A percentile compares a stretch with the other conserved stretches of the same genome.
phyloP scores from a whole-genome alignment of 371 early-diverging fungal species.

The Mortierella sp. region DNA sequence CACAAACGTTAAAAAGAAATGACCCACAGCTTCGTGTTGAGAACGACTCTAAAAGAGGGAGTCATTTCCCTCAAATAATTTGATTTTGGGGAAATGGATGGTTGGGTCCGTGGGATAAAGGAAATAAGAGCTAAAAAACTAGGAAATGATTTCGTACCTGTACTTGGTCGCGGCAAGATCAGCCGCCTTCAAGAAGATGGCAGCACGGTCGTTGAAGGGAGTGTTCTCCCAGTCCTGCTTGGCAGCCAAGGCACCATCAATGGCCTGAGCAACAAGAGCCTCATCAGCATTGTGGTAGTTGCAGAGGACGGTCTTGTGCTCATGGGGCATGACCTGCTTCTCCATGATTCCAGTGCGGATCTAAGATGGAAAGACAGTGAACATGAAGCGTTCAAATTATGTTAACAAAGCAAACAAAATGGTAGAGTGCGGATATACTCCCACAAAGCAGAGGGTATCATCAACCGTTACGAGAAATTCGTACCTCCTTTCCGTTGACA shows the following conservation, averaged over 20 bases:
- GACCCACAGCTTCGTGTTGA: too few relatives aligned
- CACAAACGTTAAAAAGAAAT: constrained; percentile 2
- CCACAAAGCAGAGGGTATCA: neutral
- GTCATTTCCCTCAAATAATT: neutral
- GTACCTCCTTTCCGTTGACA: constrained; percentile 88
- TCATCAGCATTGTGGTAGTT: constrained; percentile 88
- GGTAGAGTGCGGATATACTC: too few relatives aligned
- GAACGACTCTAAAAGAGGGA: neutral
- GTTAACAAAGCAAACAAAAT: neutral
- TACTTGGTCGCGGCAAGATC: constrained; percentile 92
- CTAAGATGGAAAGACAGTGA: constrained; percentile 31
- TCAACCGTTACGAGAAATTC: too few relatives aligned
- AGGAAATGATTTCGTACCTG: constrained; percentile 64
- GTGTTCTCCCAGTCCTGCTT: constrained; percentile 92
- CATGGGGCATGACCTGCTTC: constrained; percentile 86
- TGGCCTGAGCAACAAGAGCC: constrained; percentile 82
- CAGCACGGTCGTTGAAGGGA: constrained; percentile 94
- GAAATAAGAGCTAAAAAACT: neutral
- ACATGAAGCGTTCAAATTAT: too few relatives aligned
- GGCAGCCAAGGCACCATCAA: constrained; percentile 90
- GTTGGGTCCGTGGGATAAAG: neutral
- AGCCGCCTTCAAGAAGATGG: constrained; percentile 98
- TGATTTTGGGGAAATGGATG: neutral
- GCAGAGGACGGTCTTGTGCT: constrained; percentile 85
- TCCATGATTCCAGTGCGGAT: constrained; percentile 73